Evolutionary conservation across 257 asterid genomes (phyloP), one percentile per base, ranked within the genome.

Genomic region (Nemophila menziesii): DNA sequence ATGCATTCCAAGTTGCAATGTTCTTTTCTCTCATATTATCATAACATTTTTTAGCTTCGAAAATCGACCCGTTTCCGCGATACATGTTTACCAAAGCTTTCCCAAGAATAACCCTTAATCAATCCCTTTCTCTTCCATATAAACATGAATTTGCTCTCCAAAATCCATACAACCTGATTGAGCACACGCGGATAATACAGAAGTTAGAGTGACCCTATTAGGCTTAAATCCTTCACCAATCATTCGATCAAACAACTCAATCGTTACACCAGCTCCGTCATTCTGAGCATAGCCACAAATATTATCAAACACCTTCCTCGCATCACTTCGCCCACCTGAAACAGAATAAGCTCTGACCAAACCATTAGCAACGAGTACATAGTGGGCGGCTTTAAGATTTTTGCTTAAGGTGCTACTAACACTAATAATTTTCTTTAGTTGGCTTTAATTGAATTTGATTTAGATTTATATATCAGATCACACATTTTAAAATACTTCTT

Each of bases 21-120:
- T 75, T 87, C 66, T 60, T 80, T 44, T 71, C 77, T 41, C 48
- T 65, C 66, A 83, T 49, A 49, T 51, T 39, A 43, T 61, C 44
- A 43, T 82, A 87, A 22, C 78, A 77, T 16, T 58, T 66, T 23
- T 52, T 65, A 15, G 95, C 93, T 50, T 72, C 66, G 11, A 20
- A 44, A 41, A 87, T 58, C 0, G 67, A 75, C 20, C 97, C 95
- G 40, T 80, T 80, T 70, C 72, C 80, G 0, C 81, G 93, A 48
- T 83, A 83, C 97, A 87, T 83, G 65, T 83, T 69, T 17, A 87
- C 81, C 27, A 87, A 52, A 4, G 97, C 95, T 19, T 95, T 87
- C 45, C 93, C 95, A 39, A 87, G 89, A 64, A 87, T 80, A 43
- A 77, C 81, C 8, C 68, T 72, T 48, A 74, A 10, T 73, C 70